Evolutionary conservation across 73 alveolate genomes (phyloP), one percentile per base, ranked within the genome.

Genomic region (Symbiodinium pilosum): DNA sequence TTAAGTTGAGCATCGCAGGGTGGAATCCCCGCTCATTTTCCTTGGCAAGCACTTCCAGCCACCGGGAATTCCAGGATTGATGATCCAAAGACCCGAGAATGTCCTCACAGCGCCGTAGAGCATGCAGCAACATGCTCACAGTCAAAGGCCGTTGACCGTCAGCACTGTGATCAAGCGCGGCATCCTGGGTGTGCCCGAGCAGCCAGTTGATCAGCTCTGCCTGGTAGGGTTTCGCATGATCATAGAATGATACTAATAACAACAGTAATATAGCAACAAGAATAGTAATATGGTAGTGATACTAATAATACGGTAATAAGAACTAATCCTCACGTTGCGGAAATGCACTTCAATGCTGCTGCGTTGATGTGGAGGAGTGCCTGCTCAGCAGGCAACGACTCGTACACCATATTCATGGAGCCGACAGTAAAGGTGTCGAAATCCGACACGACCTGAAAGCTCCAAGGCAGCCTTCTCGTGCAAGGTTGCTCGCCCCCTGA

Each of bases 381-480:
- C 98, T 93, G 98, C 84, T 93, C 92, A 4, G 84, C 68, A 14
- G 98, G 98, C 98, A 93, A n/a, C 39, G 93, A 43, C 36, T 73
- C 98, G 20, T 93, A 93, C 69, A 77, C 98, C 98, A 93, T 93
- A 93, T 81, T 81, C 84, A 73, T 93, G 64, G 93, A 77, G 68
- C 98, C 98, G 30, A 93, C 92, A 24, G 93, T 77, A 89, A 93
- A 93, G 91, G 98, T 93, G 44, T 93, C 98, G 44, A 93, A 93
- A 51, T 93, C 98, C 8, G 98, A 93, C 56, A 93, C 98, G 75
- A 91, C 97, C 97, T 91, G 41, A 18, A 26, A 20, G 81, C 81
- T 20, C 6, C 6, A 6, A 14, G 6, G 59, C 21, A 9, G 59
- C 59, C 6, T 47, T 47, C 14, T 6, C 21, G 59, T 9, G 6